Conservation (phyloP, 352 stramenopile genomes). For the Peronosclerospora sorghi region DNA sequence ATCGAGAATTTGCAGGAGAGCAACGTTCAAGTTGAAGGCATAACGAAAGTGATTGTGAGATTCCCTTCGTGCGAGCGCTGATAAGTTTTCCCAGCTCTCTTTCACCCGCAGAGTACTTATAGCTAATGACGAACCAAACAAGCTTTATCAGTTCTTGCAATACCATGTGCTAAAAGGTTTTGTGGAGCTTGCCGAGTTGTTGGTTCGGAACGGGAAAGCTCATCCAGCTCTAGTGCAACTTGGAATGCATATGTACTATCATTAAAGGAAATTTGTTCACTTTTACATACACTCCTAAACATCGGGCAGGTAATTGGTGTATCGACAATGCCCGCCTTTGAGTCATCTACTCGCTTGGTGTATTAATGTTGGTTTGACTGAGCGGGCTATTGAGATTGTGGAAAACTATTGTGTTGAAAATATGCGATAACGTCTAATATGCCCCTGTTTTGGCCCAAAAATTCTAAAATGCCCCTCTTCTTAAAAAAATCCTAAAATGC, state of each 20-base stretch:
- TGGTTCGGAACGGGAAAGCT: constrained; percentile 21
- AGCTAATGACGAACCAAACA: constrained; percentile 22
- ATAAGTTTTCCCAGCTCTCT: constrained; percentile 29
- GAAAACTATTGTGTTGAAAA: constrained; percentile 37
- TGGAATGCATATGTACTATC: constrained; percentile 58
- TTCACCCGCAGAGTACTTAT: constrained; percentile 39
- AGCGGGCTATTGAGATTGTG: constrained; percentile 38
- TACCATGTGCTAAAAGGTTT: constrained; percentile 50
- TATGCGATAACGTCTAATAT: too few relatives aligned
- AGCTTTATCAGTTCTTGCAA: constrained; percentile 62
- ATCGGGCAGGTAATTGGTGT: constrained; percentile 25
- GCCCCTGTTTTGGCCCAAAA: too few relatives aligned
- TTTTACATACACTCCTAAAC: constrained; percentile 41
- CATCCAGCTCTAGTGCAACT: constrained; percentile 36
- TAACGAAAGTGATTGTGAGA: constrained; percentile 35
- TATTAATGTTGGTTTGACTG: constrained; percentile 14
- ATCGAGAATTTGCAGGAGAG: constrained; percentile 44
- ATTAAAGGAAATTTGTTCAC: constrained; percentile 30
- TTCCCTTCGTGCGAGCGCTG: not conserved
- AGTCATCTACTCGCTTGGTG: not conserved
- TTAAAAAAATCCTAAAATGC: too few relatives aligned
- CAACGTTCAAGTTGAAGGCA: constrained; percentile 40
- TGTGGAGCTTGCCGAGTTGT: constrained; percentile 37
- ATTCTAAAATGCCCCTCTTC: too few relatives aligned
- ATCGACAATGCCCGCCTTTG: not conserved